Evolutionary conservation across 2,329 filamentous ascomycete species (phyloP).

Genomic region (Biscogniauxia marginata): DNA sequence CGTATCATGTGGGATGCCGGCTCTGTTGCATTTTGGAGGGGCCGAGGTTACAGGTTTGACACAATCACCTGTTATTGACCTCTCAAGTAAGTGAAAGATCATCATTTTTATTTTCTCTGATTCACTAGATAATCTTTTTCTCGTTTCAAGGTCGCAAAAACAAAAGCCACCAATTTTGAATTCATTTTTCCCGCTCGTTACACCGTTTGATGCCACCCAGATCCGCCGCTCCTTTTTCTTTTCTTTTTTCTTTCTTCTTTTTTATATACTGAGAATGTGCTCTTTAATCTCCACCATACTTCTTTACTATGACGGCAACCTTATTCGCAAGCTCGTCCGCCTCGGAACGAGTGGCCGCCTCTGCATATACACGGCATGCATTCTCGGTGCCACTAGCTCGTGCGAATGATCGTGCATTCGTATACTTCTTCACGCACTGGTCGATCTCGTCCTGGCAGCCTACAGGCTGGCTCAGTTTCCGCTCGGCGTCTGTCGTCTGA

Average conservation of each 20-base stretch:
- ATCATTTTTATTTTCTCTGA: neutral
- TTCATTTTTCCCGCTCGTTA: neutral
- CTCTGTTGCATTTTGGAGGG: too few species aligned
- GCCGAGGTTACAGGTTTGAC: too few species aligned
- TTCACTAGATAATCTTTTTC: neutral
- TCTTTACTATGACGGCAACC: constrained; percentile 73
- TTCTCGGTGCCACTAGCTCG: constrained; percentile 95
- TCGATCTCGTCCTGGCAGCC: constrained; percentile 87
- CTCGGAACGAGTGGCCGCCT: constrained; percentile 85
- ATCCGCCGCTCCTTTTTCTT: neutral
- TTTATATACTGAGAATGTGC: neutral
- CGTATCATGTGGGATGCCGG: too few species aligned
- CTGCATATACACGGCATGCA: constrained; percentile 91
- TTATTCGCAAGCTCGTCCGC: constrained; percentile 87
- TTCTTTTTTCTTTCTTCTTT: neutral
- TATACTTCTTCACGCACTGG: constrained; percentile 83
- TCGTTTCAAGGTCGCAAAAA: neutral
- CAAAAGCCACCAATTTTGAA: neutral
- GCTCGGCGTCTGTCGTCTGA: constrained; percentile 86
- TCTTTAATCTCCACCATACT: constrained; percentile 42
- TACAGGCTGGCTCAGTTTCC: constrained; percentile 74
- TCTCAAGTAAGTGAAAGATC: too few species aligned
- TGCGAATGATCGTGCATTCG: constrained; percentile 84
- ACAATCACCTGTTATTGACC: too few species aligned
- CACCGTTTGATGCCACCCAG: neutral